Evolutionary conservation across 1,284 basidiomycete species (phyloP).

Genomic region (Cerrena zonata): DNA sequence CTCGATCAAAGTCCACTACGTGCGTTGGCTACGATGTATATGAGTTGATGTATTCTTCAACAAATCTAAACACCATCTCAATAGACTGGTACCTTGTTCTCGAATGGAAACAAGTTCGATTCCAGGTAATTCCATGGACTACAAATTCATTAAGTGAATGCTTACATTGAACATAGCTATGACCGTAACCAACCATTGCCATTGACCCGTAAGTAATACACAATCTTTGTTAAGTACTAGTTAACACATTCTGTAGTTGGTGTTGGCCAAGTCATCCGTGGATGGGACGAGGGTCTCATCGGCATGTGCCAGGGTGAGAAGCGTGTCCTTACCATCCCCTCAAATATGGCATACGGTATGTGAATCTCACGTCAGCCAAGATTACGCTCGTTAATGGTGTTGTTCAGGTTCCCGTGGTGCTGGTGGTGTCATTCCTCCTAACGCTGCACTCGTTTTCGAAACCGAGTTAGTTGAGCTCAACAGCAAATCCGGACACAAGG

Average conservation of each 20-base stretch:
- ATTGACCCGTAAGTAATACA: constrained; percentile 53
- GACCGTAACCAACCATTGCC: constrained; percentile 66
- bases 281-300: constrained; percentile 74
- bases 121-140: too few relatives aligned
- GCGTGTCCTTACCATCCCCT: constrained; percentile 83
- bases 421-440: constrained; percentile 74
- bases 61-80: not conserved
- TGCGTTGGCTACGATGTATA: constrained; percentile 34
- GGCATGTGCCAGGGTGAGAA: constrained; percentile 90
- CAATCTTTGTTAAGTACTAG: not conserved
- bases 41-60: not conserved
- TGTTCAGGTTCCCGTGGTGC: constrained; percentile 66
- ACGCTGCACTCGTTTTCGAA: constrained; percentile 84
- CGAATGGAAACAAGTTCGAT: constrained; percentile 77
- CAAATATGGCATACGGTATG: constrained; percentile 76
- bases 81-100: constrained; percentile 69
- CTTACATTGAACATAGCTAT: constrained; percentile 32
- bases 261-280: constrained; percentile 73
- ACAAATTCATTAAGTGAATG: constrained; percentile 9
- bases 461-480: constrained; percentile 69
- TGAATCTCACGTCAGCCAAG: constrained; percentile 11
- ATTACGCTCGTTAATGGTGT: not conserved
- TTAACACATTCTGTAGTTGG: constrained; percentile 51
- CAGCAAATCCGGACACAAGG: constrained; percentile 28
- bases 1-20: constrained; percentile 71